Evolutionary conservation across 306 rosid species (phyloP), one percentile per base, ranked within the genome.

Genomic region (Inga leiocalycina): DNA sequence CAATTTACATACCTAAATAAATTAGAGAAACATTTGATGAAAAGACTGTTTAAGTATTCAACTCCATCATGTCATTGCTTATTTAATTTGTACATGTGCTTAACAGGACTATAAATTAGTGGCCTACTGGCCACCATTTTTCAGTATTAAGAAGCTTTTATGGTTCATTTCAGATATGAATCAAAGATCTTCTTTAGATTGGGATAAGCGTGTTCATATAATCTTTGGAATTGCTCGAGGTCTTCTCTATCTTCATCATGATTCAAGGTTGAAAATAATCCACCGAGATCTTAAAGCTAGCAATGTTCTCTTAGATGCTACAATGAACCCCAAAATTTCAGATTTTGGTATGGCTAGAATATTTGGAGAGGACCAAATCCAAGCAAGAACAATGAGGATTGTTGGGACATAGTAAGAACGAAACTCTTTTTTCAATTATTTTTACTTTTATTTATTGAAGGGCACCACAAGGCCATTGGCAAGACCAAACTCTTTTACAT

Each of bases 291-390:
- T 64, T 64, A 64, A 64, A 64, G 41, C 39, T 27, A 64, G 41
- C 69, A 64, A 64, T 64, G 41, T 64, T 30, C 19, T 64, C 20
- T 30, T 64, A 3, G 86, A 82, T 30, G 44, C 4, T 20, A 11
- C n/a, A 34, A 56, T 82, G 81, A 75, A 75, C 12, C 84, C 86
- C 5, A 86, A 75, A 66, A 86, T 86, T 67, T 83, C 79, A 51
- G 79, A 86, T 52, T 82, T 86, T 16, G 89, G 84, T 16, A 56
- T 79, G 65, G 84, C 86, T 35, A 86, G 79, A 43, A 75, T 77
- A 43, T 79, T 86, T 13, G 59, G 71, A 15, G 79, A n/a, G 2
- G 79, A 75, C 46, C 79, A 82, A 69, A 75, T 57, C 45, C 79
- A 69, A 24, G 82, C 37, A 32, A 59, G 14, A 27, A 82, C 86